These are phyloP conservation scores for Pyrenophora graminea DNA, from an alignment of 2,329 filamentous ascomycete genomes.

Conservation along the genomic window DNA sequence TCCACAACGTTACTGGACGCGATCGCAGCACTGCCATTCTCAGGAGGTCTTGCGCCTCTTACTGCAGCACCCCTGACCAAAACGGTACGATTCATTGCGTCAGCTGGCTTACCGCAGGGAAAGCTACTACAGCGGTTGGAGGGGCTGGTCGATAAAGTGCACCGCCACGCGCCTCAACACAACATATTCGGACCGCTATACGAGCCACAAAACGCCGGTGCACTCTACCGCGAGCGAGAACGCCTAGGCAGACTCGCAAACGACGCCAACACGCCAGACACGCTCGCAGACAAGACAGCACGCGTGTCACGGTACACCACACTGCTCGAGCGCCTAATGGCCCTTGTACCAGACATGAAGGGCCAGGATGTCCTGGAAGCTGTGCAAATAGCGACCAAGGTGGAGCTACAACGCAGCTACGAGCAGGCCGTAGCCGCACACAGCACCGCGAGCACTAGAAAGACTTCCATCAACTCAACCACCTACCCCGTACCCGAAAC, in stretches of 20 bases:
- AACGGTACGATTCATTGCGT: slow-evolving; percentile 33
- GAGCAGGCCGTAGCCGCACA: slow-evolving; percentile 22
- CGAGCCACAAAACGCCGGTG: slow-evolving; percentile 26
- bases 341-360: slow-evolving; percentile 27
- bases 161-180: slow-evolving; percentile 32
- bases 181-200: slow-evolving; percentile 37
- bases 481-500: not conserved
- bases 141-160: slow-evolving; percentile 40
- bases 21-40: slow-evolving; percentile 36
- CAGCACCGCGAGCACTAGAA: not conserved
- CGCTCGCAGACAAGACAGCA: slow-evolving; percentile 31
- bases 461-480: not conserved
- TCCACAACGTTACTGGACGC: slow-evolving; percentile 28
- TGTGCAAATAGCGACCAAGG: slow-evolving; percentile 28
- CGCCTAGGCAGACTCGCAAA: slow-evolving; percentile 30
- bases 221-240: slow-evolving; percentile 35
- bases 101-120: slow-evolving; percentile 30
- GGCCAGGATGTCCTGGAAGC: slow-evolving; percentile 22
- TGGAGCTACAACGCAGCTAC: slow-evolving; percentile 30
- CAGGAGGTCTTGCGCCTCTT: slow-evolving; percentile 33
- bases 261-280: slow-evolving; percentile 18
- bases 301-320: slow-evolving; percentile 37
- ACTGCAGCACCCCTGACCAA: slow-evolving; percentile 30
- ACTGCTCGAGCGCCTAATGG: slow-evolving; percentile 38
- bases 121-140: slow-evolving; percentile 43